Evolutionary conservation across 2,329 filamentous ascomycete genomes (phyloP), one percentile per base, ranked within the genome.

Genomic region (Phaeosphaeria sp.): DNA sequence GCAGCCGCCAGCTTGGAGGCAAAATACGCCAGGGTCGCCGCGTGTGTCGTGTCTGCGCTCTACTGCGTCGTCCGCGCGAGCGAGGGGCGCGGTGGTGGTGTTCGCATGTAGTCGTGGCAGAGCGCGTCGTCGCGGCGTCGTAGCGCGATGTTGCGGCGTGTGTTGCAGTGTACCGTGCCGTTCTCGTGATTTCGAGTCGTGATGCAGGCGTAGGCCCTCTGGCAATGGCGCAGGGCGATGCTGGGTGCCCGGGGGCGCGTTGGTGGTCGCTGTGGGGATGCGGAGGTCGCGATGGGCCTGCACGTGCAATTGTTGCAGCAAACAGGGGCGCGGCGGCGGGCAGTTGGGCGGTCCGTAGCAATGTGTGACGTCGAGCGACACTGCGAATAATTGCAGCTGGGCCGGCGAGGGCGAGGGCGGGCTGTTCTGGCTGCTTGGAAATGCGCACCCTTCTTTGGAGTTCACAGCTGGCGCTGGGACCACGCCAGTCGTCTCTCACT

Each of bases 1-100:
- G 71, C 76, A 57, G 73, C 74, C 66, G 75, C 77, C 74, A 79
- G 66, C 58, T 70, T 78, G 51, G 66, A 72, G 25, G 71, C 73
- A 55, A 77, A 54, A 66, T 68, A 75, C 61, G 72, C 75, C 75
- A 75, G 67, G 62, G 65, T 76, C 68, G 63, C 67, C 61, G 62
- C 60, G 39, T 66, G 44, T 48, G 46, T 49, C 18, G 15, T 45
- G 44, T 62, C 46, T 50, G 49, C 40, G 51, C 44, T 57, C 55
- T 73, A 68, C 57, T 63, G 65, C 64, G 71, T 70, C 27, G 62
- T 59, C 59, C 60, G 67, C 61, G 68, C 64, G 54, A 58, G 62
- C 57, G 62, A 59, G 56, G 53, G 60, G 55, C 61, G 61, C 59
- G 47, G 55, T 53, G 61, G 42, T 51, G 61, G 66, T 67, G 67